A percentile compares a stretch with the other conserved stretches of the same genome.
Evolutionary conservation across 371 early-diverging fungal genomes (phyloP).

Genomic region (Umbelopsis sp.): DNA sequence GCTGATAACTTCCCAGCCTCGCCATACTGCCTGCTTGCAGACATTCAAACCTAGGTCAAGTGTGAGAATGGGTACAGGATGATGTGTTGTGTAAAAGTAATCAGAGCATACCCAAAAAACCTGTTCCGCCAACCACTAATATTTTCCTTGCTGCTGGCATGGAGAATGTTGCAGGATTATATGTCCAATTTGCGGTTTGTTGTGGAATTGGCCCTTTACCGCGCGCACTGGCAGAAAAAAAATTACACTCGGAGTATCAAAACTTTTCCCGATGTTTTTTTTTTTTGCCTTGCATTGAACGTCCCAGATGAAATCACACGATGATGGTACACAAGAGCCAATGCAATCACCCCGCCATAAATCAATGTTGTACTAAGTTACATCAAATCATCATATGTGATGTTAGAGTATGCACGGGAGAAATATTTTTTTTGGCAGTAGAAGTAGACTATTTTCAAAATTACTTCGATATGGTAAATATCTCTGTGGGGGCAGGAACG

Average conservation of each 20-base stretch:
- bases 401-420: no score
- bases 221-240: constrained; percentile 28
- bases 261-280: neutral
- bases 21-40: constrained; percentile 64
- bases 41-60: constrained; percentile 51
- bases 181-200: neutral
- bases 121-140: constrained; percentile 76
- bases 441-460: no score
- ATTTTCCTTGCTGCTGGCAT: constrained; percentile 49
- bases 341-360: no score
- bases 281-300: no score
- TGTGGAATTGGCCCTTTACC: neutral
- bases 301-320: no score
- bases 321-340: no score
- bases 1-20: constrained; percentile 79
- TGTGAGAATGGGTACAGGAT: neutral
- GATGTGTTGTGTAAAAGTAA: neutral
- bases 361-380: no score
- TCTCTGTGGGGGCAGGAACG: no score
- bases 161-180: neutral
- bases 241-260: neutral
- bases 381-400: no score
- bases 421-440: no score
- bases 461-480: no score
- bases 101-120: constrained; percentile 59